These are phyloP conservation scores for Elymus sibiricus DNA, from an alignment of 176 grass and related monocot species.

Conservation along the genomic window DNA sequence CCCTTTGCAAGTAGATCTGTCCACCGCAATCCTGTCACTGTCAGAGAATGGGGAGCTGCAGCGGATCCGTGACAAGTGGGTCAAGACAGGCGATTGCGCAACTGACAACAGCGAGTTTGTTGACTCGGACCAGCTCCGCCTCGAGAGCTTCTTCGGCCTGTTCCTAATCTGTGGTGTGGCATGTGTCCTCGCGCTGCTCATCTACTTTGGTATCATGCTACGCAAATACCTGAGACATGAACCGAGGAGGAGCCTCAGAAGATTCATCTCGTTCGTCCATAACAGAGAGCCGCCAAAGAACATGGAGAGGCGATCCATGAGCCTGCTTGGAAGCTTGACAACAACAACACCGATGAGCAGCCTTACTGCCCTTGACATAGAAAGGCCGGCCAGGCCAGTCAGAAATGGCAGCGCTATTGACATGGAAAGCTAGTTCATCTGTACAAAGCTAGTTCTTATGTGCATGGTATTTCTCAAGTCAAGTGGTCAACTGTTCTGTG, in stretches of 20 bases:
- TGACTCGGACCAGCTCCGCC: slow-evolving; percentile 62
- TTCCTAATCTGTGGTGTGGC: slow-evolving; percentile 78
- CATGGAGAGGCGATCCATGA: slow-evolving; percentile 12
- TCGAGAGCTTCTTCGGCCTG: slow-evolving; percentile 78
- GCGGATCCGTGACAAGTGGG: no score
- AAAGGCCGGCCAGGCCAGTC: slow-evolving; percentile 1
- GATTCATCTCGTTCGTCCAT: slow-evolving; percentile 65
- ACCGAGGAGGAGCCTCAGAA: slow-evolving; percentile 14
- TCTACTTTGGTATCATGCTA: slow-evolving; percentile 59
- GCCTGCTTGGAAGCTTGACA: slow-evolving; percentile 6
- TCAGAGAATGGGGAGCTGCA: no score
- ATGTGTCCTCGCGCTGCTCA: slow-evolving; percentile 54
- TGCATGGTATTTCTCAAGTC: background rate
- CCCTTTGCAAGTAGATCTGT: no score
- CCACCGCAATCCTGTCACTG: no score
- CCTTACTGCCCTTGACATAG: slow-evolving; percentile 6
- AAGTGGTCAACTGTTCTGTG: no score
- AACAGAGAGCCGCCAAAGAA: slow-evolving; percentile 31
- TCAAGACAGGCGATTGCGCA: no score
- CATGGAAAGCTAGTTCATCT: slow-evolving; percentile 11
- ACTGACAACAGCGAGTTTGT: background rate
- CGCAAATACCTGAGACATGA: slow-evolving; percentile 34
- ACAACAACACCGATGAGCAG: background rate
- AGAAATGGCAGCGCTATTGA: background rate
- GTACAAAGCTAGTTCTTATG: background rate